A percentile compares a stretch with the other conserved stretches of the same genome.
Evolutionary conservation across 768 basidiomycete genomes (phyloP).

Genomic region (Tylopilus sp.): DNA sequence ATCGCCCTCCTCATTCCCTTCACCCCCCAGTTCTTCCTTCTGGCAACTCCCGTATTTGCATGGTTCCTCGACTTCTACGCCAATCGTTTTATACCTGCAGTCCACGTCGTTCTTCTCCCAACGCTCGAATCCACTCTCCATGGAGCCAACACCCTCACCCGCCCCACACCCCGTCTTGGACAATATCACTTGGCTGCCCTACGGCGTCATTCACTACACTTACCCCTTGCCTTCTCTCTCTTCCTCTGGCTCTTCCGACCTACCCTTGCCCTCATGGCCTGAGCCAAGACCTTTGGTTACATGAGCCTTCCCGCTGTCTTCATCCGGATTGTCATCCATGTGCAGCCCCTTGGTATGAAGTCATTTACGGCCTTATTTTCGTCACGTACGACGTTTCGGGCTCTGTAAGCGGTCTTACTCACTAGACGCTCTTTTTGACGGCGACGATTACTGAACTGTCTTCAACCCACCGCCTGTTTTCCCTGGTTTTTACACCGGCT

Average conservation of each 20-base stretch:
- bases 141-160: constrained; percentile 97
- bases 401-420: constrained; percentile 87
- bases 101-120: constrained; percentile 90
- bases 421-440: constrained; percentile 84
- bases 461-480: constrained; percentile 94
- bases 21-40: constrained; percentile 87
- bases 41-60: constrained; percentile 80
- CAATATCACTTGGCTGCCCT: no score
- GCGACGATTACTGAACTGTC: constrained; percentile 67
- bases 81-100: constrained; percentile 80
- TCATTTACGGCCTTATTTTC: constrained; percentile 96
- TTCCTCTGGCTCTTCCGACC: constrained; percentile 89
- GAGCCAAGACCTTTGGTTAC: constrained; percentile 87
- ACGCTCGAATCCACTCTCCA: constrained; percentile 94
- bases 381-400: constrained; percentile 87
- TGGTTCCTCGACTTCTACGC: constrained; percentile 88
- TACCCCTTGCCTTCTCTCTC: constrained; percentile 82
- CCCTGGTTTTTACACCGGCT: constrained; percentile 90
- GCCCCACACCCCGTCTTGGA: no score
- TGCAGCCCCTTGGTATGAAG: constrained; percentile 97
- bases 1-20: constrained; percentile 78
- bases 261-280: constrained; percentile 75
- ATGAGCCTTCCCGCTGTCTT: constrained; percentile 89
- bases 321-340: constrained; percentile 89
- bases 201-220: constrained; percentile 90